Conservation (phyloP, 495 filamentous ascomycete species). For the Xylaria curta region DNA sequence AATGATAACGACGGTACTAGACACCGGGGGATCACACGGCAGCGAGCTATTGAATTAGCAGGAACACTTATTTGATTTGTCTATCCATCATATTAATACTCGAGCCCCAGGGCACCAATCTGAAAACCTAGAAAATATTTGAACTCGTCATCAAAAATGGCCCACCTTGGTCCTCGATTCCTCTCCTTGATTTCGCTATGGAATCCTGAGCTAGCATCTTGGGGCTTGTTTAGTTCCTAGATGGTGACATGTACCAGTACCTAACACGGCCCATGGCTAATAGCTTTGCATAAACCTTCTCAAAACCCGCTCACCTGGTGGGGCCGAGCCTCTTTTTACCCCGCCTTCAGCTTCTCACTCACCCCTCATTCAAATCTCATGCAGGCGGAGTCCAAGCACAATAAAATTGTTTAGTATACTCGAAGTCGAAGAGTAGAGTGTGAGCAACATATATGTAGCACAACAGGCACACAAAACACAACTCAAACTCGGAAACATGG, state of each 20-base stretch:
- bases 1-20: not conserved
- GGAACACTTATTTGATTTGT: not conserved
- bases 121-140: not conserved
- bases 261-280: not conserved
- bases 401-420: too few species aligned
- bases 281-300: constrained; percentile 31
- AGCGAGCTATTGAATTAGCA: not conserved
- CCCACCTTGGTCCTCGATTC: not conserved
- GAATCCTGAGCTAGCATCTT: not conserved
- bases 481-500: too few species aligned
- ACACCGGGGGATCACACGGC: not conserved
- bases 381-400: not conserved
- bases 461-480: too few species aligned
- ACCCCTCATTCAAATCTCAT: not conserved
- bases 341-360: not conserved
- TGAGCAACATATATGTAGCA: too few species aligned
- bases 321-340: not conserved
- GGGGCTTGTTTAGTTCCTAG: not conserved
- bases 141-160: not conserved
- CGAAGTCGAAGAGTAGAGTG: too few species aligned
- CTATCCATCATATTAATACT: not conserved
- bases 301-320: constrained; percentile 24
- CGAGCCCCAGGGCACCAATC: not conserved
- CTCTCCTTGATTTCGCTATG: not conserved
- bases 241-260: constrained; percentile 20